Evolutionary conservation across 2,329 filamentous ascomycete species (phyloP), one percentile per base, ranked within the genome.

Genomic region (Lasiodiplodia theobromae): DNA sequence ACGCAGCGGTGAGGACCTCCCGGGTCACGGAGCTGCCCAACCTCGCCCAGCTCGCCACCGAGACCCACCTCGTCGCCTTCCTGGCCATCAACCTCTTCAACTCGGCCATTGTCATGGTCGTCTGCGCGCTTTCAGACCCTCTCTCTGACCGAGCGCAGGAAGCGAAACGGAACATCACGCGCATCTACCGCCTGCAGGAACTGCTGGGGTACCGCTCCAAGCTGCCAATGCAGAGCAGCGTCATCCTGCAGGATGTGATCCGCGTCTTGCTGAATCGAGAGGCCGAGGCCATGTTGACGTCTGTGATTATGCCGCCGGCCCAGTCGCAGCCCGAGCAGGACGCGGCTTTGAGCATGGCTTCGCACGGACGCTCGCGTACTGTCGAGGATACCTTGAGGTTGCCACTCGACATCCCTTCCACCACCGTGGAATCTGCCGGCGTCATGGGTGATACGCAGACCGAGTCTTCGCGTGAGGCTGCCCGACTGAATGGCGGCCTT

Each of bases 61-160:
- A 82, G 18, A 82, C 78, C n/a, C 82, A 84, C 69, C 74, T 82
- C 5, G 79, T 82, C 6, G 78, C 81, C 6, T 83, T 83, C 67
- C 72, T 83, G 21, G 82, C 79, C 2, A 82, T 83, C 70, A 83
- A 83, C 66, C 69, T 83, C 12, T 83, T 83, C 74, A 82, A 82
- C 58, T 79, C 81, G 0, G 79, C 81, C 7, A 79, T 83, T 31
- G 81, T 83, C 14, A 74, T 84, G 64, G 78, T 80, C 28, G 76
- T 83, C 1, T 74, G 80, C 49, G 81, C 82, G 1, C 73, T 83
- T 2, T 80, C 80, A 2, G 77, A 83, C 37, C 80, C 80, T 0
- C 76, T 84, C 0, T 82, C 81, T 0, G 77, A 82, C 60, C 73
- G 75, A 34, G 81, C 82, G 1, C 82, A 83, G 69, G 77, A 79